Evolutionary conservation across 2,329 filamentous ascomycete genomes (phyloP).

Genomic region (Didymella pomorum): DNA sequence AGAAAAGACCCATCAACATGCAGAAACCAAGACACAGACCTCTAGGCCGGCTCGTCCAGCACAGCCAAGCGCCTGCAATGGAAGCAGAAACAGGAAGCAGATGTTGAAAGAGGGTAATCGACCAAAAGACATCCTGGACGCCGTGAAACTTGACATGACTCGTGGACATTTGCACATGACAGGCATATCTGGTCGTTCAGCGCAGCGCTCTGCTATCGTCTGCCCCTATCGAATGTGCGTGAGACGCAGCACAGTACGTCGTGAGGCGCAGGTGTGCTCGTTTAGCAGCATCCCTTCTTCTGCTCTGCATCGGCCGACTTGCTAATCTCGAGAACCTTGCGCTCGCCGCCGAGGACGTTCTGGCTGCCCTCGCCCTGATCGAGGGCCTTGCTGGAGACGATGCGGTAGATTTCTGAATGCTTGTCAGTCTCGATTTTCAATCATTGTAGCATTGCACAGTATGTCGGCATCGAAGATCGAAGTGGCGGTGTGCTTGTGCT

Average conservation of each 20-base stretch:
- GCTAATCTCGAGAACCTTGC: slow-evolving; percentile 83
- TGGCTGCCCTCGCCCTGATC: slow-evolving; percentile 85
- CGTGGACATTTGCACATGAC: slow-evolving; percentile 36
- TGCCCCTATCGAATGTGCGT: slow-evolving; percentile 16
- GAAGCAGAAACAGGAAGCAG: slow-evolving; percentile 41
- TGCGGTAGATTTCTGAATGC: slow-evolving; percentile 91
- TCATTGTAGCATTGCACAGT: not conserved
- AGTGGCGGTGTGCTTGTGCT: slow-evolving; percentile 14
- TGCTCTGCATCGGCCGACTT: slow-evolving; percentile 81
- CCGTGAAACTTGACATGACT: slow-evolving; percentile 47
- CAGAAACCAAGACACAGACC: slow-evolving; percentile 42
- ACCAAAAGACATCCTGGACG: slow-evolving; percentile 46
- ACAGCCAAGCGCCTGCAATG: slow-evolving; percentile 35
- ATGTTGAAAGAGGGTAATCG: slow-evolving; percentile 40
- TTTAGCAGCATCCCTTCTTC: slow-evolving; percentile 84
- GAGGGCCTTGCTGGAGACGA: slow-evolving; percentile 96
- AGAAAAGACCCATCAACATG: slow-evolving; percentile 39
- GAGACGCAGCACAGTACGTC: slow-evolving; percentile 27
- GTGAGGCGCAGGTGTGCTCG: slow-evolving; percentile 23
- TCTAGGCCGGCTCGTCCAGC: slow-evolving; percentile 33
- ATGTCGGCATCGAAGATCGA: not conserved
- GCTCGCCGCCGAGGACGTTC: slow-evolving; percentile 75
- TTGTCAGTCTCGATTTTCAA: slow-evolving; percentile 15
- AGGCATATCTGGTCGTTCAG: slow-evolving; percentile 26
- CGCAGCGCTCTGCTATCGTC: slow-evolving; percentile 26